Percentiles rank a stretch among this genome's conserved stretches.
These are phyloP conservation scores for Tagetes patula DNA, from an alignment of 129 eudicot species.

Conservation along the genomic window DNA sequence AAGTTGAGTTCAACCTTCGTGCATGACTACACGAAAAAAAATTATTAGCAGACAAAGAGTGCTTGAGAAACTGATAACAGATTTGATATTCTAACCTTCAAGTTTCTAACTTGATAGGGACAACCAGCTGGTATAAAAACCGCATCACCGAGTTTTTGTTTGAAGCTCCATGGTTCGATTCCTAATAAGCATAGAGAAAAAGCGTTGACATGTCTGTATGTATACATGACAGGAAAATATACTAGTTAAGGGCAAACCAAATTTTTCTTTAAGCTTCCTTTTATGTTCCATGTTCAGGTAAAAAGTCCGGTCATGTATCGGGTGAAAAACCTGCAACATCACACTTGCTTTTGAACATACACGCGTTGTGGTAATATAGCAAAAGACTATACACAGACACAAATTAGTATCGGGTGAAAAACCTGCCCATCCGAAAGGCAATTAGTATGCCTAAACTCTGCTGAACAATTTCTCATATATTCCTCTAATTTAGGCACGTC, in stretches of 20 bases:
- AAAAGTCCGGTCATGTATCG: constrained; percentile 51
- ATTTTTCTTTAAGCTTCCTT: constrained; percentile 54
- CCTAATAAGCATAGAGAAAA: constrained; percentile 23
- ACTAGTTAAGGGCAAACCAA: constrained; percentile 24
- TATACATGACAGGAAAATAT: constrained; percentile 14
- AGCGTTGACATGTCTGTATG: background rate
- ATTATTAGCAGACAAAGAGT: background rate
- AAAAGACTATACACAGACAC: too few species aligned
- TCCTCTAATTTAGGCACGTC: constrained; percentile 41
- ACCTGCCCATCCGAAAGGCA: constrained; percentile 42
- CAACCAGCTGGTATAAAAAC: constrained; percentile 43
- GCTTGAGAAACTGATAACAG: background rate
- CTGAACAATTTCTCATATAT: constrained; percentile 36
- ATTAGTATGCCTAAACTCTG: constrained; percentile 40
- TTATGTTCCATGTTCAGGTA: constrained; percentile 52
- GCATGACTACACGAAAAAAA: constrained; percentile 32
- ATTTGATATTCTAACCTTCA: constrained; percentile 24
- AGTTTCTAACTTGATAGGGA: constrained; percentile 42
- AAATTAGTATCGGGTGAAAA: too few species aligned
- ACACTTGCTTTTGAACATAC: background rate
- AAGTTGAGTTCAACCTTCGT: constrained; percentile 50
- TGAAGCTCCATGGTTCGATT: constrained; percentile 40
- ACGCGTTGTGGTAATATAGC: background rate
- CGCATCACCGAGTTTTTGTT: constrained; percentile 36
- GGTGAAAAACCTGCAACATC: constrained; percentile 50